phyloP scores from a whole-genome alignment of 2,329 filamentous ascomycete species.

The Tolypocladium sp. region DNA sequence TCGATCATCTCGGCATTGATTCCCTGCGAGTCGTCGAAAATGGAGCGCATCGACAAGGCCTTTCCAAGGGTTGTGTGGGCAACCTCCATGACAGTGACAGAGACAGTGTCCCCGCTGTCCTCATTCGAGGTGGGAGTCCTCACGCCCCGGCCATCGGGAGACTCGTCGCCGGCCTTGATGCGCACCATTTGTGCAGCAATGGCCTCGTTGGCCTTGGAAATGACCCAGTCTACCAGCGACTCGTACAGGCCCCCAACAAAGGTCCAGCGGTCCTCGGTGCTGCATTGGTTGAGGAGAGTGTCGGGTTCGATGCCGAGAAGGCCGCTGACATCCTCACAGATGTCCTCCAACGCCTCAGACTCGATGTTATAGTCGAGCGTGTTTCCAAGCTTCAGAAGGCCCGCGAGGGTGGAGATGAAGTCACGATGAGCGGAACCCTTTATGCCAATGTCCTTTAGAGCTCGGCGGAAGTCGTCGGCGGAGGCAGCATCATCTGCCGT shows the following conservation, averaged over 20 bases:
- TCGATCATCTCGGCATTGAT: constrained; percentile 98
- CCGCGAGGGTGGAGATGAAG: constrained; percentile 77
- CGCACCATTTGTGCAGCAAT: constrained; percentile 68
- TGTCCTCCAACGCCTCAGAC: constrained; percentile 71
- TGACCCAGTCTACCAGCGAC: constrained; percentile 88
- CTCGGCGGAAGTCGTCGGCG: constrained; percentile 83
- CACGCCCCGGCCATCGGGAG: constrained; percentile 52
- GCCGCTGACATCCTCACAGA: constrained; percentile 83
- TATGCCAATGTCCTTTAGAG: constrained; percentile 86
- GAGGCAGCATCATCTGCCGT: constrained; percentile 87
- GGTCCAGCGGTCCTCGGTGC: constrained; percentile 73
- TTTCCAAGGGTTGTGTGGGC: constrained; percentile 74
- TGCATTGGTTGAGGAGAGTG: constrained; percentile 66
- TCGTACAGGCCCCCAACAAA: constrained; percentile 87
- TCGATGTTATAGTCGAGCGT: constrained; percentile 79
- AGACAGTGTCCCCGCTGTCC: constrained; percentile 74
- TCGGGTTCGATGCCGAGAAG: constrained; percentile 83
- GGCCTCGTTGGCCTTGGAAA: constrained; percentile 76
- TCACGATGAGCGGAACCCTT: constrained; percentile 76
- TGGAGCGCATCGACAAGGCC: constrained; percentile 76
- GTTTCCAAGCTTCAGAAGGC: constrained; percentile 84
- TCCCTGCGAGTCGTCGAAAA: constrained; percentile 87
- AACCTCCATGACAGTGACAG: constrained; percentile 80
- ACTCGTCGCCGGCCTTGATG: constrained; percentile 57
- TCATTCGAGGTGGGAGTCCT: constrained; percentile 60